Evolutionary conservation across 2,329 filamentous ascomycete genomes (phyloP).

Genomic region (Pseudogymnoascus sp.): DNA sequence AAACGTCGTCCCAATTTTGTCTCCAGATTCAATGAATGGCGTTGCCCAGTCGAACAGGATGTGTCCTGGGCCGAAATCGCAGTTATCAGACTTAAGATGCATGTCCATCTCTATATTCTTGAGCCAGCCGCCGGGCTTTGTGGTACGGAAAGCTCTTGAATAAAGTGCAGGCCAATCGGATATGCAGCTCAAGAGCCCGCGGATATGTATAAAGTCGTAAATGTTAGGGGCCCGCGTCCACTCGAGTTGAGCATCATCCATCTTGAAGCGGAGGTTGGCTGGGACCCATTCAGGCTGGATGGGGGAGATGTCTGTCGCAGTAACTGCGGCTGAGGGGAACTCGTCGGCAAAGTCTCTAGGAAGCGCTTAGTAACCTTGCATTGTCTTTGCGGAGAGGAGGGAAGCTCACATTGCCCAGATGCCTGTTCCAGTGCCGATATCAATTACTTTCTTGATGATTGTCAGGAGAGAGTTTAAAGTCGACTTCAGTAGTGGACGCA

Average conservation of each 20-base stretch:
- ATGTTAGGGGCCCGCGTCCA: slow-evolving; percentile 18
- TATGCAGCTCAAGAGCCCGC: slow-evolving; percentile 21
- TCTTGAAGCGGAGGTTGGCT: slow-evolving; percentile 53
- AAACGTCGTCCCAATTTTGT: slow-evolving; percentile 25
- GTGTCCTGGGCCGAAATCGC: too few species aligned
- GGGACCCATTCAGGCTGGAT: slow-evolving; percentile 41
- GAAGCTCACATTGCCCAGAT: slow-evolving; percentile 33
- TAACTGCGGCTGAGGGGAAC: slow-evolving; percentile 25
- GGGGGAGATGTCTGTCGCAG: slow-evolving; percentile 26
- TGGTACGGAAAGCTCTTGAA: slow-evolving; percentile 11
- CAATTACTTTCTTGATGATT: slow-evolving; percentile 27
- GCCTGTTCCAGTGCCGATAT: slow-evolving; percentile 37
- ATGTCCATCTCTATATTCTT: too few species aligned
- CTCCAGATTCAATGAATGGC: slow-evolving; percentile 32
- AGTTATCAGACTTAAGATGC: too few species aligned
- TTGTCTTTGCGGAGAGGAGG: not conserved
- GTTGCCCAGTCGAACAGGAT: too few species aligned
- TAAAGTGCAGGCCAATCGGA: slow-evolving; percentile 20
- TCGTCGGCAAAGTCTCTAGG: slow-evolving; percentile 20
- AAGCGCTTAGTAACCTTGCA: slow-evolving; percentile 20
- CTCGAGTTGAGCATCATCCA: slow-evolving; percentile 44
- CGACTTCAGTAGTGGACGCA: too few species aligned
- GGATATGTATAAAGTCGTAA: slow-evolving; percentile 25
- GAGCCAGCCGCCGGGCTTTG: too few species aligned
- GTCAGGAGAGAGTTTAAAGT: slow-evolving; percentile 24